Base-by-base conservation (phyloP, 192 early-diverging fungal species). In the Linnemannia elongata region DNA sequence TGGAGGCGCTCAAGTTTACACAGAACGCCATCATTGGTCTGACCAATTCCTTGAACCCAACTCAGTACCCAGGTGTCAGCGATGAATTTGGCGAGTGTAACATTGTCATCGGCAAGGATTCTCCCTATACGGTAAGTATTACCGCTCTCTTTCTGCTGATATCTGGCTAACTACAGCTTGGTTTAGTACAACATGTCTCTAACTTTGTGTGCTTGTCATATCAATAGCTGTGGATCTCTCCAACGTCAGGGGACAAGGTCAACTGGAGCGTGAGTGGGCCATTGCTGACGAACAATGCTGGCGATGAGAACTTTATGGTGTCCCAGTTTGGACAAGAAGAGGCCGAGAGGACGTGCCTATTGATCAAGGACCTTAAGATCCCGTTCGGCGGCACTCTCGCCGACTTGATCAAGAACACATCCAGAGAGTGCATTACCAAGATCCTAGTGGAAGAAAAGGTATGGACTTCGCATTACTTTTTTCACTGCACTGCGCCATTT, bases 91-190 rank as follows among this genome's bases (percentile, higher is more conserved):
- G 76, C 7, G 76, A 77, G 39, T 57, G 38, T n/a, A 42, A 77
- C 42, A 77, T 77, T 66, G 42, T 77, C 63, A 69, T 77, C 41
- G 76, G 76, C 60, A 77, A 77, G 42, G 76, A 77, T 13, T 77
- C 60, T 47, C 76, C 76, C 13, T 77, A 77, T 33, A 77, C 76
- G 24, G 76, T 77, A 68, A 75, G 54, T n/a, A 8, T 33, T 33
- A 10, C 24, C 55, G 2, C n/a, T 57, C 22, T 2, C 55, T 3
- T 27, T 47, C 44, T 47, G 0, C 9, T 73, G 1, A 20, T n/a
- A 9, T 47, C 15, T 41, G 39, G 27, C 5, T 1, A 8, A 6
- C 15, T 18, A 22, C 13, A 33, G 39, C 27, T 2, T 49, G 44
- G 7, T 49, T 6, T 33, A 2, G 6, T 35, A 7, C 10, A 24